Evolutionary conservation across 2,329 filamentous ascomycete genomes (phyloP).

Genomic region (Byssothecium circinans): DNA sequence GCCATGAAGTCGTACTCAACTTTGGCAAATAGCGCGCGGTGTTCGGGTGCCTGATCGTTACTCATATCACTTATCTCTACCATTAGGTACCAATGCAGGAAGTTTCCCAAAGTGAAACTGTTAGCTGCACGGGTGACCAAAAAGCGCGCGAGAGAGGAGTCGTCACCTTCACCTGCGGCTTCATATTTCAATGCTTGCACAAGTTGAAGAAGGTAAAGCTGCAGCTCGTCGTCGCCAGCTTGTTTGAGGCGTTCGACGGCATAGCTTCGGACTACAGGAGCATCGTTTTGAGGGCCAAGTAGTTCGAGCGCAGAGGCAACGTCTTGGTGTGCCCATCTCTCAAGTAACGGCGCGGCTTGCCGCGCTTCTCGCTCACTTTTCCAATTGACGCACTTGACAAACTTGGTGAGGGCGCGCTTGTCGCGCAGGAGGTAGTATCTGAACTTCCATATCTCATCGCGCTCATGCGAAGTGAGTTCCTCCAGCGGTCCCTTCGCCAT

Average conservation of each 20-base stretch:
- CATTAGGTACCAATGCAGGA: slow-evolving; percentile 98
- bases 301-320: slow-evolving; percentile 95
- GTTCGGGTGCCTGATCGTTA: slow-evolving; percentile 70
- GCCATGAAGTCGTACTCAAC: slow-evolving; percentile 97
- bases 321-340: slow-evolving; percentile 95
- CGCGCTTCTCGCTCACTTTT: slow-evolving; percentile 79
- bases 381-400: slow-evolving; percentile 98
- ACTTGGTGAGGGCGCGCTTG: slow-evolving; percentile 85
- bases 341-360: slow-evolving; percentile 85
- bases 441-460: slow-evolving; percentile 97
- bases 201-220: slow-evolving; percentile 88
- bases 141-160: slow-evolving; percentile 87
- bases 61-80: slow-evolving; percentile 90
- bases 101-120: slow-evolving; percentile 90
- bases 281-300: slow-evolving; percentile 88
- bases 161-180: slow-evolving; percentile 60
- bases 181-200: slow-evolving; percentile 88
- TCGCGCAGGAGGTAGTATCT: slow-evolving; percentile 90
- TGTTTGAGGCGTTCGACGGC: slow-evolving; percentile 90
- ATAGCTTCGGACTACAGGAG: slow-evolving; percentile 83
- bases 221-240: slow-evolving; percentile 86
- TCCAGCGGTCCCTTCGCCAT: slow-evolving; percentile 93
- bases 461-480: slow-evolving; percentile 83
- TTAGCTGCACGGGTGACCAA: slow-evolving; percentile 83
- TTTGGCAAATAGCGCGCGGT: slow-evolving; percentile 85